Base-by-base conservation (phyloP, 1,284 basidiomycete genomes). In the Cutaneotrichosporon dermatis region DNA sequence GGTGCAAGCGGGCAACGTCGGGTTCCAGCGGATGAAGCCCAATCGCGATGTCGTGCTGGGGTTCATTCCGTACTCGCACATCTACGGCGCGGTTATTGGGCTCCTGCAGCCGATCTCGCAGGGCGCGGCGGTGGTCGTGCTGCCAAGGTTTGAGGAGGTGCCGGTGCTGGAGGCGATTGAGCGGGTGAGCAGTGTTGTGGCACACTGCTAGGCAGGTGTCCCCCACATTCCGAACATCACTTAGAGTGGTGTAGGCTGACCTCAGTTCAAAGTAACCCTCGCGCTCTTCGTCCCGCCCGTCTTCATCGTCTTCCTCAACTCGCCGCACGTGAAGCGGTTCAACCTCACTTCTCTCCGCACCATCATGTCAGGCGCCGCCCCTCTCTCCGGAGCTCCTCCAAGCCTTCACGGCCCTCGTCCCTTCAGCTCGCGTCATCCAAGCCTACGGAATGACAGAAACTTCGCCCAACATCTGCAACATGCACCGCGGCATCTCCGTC, bases 251-350 rank as follows among this genome's bases (percentile, higher is more conserved):
- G 41, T n/a, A n/a, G 13, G 41, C 41, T 54, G 44, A 54, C 53
- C 4, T 3, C 55, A 82, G 63, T 89, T 88, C 78, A 83, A 81
- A 58, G 81, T 86, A 54, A 87, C 87, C 0, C 74, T 79, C 41
- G 70, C 82, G 0, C 77, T 90, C 5, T 81, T 94, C 48, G 92
- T 94, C 0, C 92, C 92, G 0, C 92, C 92, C 0, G 85, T 96
- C 49, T 79, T 92, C 2, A 85, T 95, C 25, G 67, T 71, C 15
- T 60, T 79, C 48, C 62, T 75, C 25, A 63, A 80, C 59, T 77
- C 77, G 48, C 73, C 76, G 80, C 85, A 83, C 12, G 82, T 88
- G 1, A 82, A 84, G 49, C 82, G 88, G 72, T 88, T 88, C 73
- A 82, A 92, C 68, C 64, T 93, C 54, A 83, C 81, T 4, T 83